Evolutionary conservation across 1,139 yeast species (phyloP), one percentile per base, ranked within the genome.

Genomic region (Arxiozyma telluris): DNA sequence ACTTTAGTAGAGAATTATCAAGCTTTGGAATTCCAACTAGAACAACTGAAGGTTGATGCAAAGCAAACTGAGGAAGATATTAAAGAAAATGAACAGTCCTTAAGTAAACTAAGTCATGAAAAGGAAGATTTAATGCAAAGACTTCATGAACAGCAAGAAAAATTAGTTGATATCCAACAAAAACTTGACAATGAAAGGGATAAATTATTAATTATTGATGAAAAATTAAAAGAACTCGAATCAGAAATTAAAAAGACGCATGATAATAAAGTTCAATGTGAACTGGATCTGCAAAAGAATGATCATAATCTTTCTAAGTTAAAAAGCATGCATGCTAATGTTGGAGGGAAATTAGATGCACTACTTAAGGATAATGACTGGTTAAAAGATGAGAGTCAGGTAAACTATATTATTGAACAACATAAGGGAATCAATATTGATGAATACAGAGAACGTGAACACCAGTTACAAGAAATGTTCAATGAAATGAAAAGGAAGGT

Each of bases 401-500:
- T 83, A 20, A 75, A 74, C 48, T 75, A 76, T 54, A 76, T 83
- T 23, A 66, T 84, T 22, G 76, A 76, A 57, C 83, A 82, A 59
- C 78, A 83, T 64, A 82, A 84, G 0, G 79, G 81, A 57, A 79
- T 84, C 52, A 80, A 88, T 62, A 69, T 88, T 39, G 79, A 78
- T 6, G 84, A 84, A 58, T 79, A 83, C 60, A 79, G 82, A 56
- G 78, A 77, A 25, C 81, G 84, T 58, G 78, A 83, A 50, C 73
- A 71, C 15, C 76, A 78, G 45, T 76, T 89, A 58, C 75, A 78
- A 47, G 88, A 81, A 38, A 78, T 83, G 57, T 83, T 83, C 64
- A 79, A 81, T 57, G 81, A 81, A n/a, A 83, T 91, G 87, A 85
- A 81, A 72, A 77, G 91, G 57, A 87, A 84, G 61, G 96, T 93